Conservation (phyloP, 441 rosid species). For the Eruca vesicaria region DNA sequence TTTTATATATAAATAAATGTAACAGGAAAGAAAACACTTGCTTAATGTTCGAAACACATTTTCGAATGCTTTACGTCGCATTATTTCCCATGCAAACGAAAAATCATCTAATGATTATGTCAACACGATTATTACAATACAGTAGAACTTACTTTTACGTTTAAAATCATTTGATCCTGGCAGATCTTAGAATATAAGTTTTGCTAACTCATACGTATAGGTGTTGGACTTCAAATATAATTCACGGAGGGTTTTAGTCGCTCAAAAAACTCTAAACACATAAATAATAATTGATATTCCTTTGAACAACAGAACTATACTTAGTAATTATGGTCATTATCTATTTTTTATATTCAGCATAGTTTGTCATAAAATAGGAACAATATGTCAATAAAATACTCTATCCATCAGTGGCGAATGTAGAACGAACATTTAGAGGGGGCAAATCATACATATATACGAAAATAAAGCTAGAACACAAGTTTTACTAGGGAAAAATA, state of each 20-base stretch:
- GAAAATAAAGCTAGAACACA: too few species aligned
- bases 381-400: too few species aligned
- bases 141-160: constrained; percentile 17
- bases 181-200: constrained; percentile 1
- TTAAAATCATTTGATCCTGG: background rate
- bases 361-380: background rate
- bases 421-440: too few species aligned
- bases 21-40: background rate
- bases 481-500: too few species aligned
- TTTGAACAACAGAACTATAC: background rate
- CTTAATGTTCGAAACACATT: constrained; percentile 15
- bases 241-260: background rate
- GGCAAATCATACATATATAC: too few species aligned
- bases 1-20: constrained; percentile 7
- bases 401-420: too few species aligned
- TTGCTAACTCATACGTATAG: background rate
- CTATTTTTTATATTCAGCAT: background rate
- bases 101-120: constrained; percentile 27
- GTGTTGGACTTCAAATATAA: background rate
- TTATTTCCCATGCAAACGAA: constrained; percentile 37
- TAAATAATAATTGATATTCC: background rate
- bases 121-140: constrained; percentile 36
- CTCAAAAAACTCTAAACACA: background rate
- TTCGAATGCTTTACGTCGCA: constrained; percentile 28
- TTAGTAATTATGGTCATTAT: background rate